These are phyloP conservation scores for Oxytropis ochrocephala DNA, from an alignment of 306 rosid genomes.

Conservation along the genomic window DNA sequence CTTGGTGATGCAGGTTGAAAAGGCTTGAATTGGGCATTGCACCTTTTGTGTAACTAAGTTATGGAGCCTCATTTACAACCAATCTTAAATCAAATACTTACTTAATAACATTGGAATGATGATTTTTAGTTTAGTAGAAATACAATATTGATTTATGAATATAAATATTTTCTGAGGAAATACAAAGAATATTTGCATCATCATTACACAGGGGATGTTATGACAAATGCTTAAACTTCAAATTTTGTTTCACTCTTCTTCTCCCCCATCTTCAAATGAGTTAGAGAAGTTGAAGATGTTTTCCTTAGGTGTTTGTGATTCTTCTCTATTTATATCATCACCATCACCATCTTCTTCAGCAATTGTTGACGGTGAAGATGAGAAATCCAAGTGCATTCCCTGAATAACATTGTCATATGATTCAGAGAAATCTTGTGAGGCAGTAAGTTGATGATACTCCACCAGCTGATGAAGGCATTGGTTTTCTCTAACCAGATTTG, in stretches of 20 bases:
- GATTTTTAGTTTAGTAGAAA: too few species aligned
- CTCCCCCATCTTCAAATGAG: conserved; percentile 24
- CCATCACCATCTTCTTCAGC: conserved; percentile 26
- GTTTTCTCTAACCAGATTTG: conserved; percentile 79
- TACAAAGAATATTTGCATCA: not conserved
- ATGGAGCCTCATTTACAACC: too few species aligned
- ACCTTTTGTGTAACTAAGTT: too few species aligned
- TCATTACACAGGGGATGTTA: not conserved
- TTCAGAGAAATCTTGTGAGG: conserved; percentile 64
- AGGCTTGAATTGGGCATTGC: too few species aligned
- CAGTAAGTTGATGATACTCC: conserved; percentile 81
- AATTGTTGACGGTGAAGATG: conserved; percentile 54
- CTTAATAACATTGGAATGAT: too few species aligned
- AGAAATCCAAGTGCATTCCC: conserved; percentile 81
- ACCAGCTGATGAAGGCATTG: conserved; percentile 93
- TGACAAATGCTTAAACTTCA: conserved; percentile 11
- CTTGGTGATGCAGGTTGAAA: too few species aligned
- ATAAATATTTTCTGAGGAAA: not conserved
- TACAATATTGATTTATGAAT: too few species aligned
- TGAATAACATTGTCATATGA: conserved; percentile 66
- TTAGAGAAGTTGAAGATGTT: conserved; percentile 28
- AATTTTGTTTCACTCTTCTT: not conserved
- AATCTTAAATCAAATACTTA: too few species aligned
- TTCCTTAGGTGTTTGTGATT: conserved; percentile 32
- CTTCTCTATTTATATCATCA: conserved; percentile 2